Conservation (phyloP, 306 rosid species). For the Morella rubra region DNA sequence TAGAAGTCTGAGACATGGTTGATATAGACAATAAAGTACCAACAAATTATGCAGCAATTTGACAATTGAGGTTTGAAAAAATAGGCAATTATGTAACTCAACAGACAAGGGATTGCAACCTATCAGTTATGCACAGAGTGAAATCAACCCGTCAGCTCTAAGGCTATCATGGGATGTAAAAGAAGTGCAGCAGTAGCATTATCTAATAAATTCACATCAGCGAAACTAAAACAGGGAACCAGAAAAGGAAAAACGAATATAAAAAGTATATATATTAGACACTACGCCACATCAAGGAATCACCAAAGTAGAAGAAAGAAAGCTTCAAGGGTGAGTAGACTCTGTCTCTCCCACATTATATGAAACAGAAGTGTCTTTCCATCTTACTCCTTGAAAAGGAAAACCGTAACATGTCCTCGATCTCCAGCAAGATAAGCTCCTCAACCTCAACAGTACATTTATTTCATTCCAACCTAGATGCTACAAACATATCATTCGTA, state of each 20-base stretch:
- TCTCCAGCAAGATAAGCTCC: not conserved
- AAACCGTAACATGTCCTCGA: not conserved
- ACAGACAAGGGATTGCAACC: too few species aligned
- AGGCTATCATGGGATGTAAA: not conserved
- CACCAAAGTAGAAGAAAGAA: not conserved
- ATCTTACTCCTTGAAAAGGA: not conserved
- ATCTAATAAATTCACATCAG: not conserved
- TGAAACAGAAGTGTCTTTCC: not conserved
- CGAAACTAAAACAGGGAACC: not conserved
- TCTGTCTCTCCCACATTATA: not conserved
- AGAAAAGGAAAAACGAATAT: too few species aligned
- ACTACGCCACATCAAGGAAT: not conserved
- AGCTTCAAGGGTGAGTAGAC: not conserved
- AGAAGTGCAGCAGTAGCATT: not conserved
- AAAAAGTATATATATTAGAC: too few species aligned
- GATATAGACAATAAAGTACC: too few species aligned
- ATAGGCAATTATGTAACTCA: not conserved
- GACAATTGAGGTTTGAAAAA: not conserved
- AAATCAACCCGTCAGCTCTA: not conserved
- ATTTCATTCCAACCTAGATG: not conserved
- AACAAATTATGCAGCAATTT: not conserved
- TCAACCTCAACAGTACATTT: not conserved
- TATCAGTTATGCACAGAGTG: not conserved
- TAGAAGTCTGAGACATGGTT: not conserved
- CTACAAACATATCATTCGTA: too few species aligned